phyloP scores from a whole-genome alignment of 176 grass and related monocot genomes.

The Olyra latifolia region DNA sequence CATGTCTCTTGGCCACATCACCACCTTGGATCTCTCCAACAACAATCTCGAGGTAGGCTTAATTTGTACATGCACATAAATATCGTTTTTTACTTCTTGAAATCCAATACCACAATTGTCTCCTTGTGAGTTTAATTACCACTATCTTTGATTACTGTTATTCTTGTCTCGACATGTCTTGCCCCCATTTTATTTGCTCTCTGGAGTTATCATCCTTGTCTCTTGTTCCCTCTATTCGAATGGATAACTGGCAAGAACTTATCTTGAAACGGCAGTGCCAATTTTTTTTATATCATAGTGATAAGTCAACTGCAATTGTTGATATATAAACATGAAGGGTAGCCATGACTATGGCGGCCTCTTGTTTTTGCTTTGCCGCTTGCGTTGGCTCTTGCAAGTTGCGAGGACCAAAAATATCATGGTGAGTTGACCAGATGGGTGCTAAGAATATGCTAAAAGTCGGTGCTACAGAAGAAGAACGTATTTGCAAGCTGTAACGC shows the following conservation, averaged over 20 bases:
- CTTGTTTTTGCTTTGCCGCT: background rate
- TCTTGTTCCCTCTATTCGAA: background rate
- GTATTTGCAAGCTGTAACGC: background rate
- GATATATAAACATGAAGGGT: constrained; percentile 32
- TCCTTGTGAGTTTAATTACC: background rate
- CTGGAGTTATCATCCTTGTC: background rate
- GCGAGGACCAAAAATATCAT: background rate
- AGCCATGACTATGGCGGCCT: background rate
- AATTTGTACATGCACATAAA: too few relatives aligned
- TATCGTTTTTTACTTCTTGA: background rate
- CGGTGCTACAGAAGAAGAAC: background rate
- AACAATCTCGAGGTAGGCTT: constrained; percentile 77
- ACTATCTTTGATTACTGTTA: background rate
- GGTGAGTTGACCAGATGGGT: background rate
- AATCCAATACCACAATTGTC: background rate
- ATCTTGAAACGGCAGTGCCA: background rate
- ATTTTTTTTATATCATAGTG: constrained; percentile 19
- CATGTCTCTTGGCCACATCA: constrained; percentile 64
- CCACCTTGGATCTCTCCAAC: constrained; percentile 88
- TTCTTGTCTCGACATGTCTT: too few relatives aligned
- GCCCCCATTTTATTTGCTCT: background rate
- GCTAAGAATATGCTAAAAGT: constrained; percentile 14
- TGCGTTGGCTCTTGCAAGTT: background rate
- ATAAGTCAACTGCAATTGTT: constrained; percentile 33
- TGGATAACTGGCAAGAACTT: constrained; percentile 32